Percentiles rank a stretch among this genome's conserved stretches.
Evolutionary conservation across 2,329 filamentous ascomycete genomes (phyloP).

Genomic region (Bipolaris cookei): DNA sequence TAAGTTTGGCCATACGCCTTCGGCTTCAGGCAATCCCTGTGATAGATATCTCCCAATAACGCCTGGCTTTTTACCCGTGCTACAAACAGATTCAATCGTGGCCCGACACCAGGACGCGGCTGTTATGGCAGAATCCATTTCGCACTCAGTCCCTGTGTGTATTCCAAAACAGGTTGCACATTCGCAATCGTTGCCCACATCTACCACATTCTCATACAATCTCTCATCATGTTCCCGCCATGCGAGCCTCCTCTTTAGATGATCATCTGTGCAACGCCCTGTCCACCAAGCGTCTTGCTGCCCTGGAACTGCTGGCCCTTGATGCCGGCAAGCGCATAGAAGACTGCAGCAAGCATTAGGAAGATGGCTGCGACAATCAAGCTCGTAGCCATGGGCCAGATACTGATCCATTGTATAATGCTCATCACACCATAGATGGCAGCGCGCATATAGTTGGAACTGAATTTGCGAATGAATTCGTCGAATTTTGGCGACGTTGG

Average conservation of each 20-base stretch:
- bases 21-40: constrained; percentile 9
- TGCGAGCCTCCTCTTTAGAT: constrained; percentile 56
- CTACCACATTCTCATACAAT: neutral
- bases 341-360: constrained; percentile 75
- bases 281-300: constrained; percentile 94
- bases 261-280: constrained; percentile 97
- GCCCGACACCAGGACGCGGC: neutral
- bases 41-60: constrained; percentile 27
- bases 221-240: neutral
- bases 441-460: constrained; percentile 96
- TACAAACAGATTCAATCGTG: constrained; percentile 28
- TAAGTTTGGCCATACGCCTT: constrained; percentile 7
- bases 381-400: constrained; percentile 68
- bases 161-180: constrained; percentile 5
- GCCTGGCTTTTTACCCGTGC: constrained; percentile 39
- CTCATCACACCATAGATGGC: constrained; percentile 84
- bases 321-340: constrained; percentile 79
- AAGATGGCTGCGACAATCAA: constrained; percentile 87
- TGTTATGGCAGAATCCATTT: constrained; percentile 7
- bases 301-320: constrained; percentile 87
- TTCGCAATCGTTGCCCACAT: constrained; percentile 4
- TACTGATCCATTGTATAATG: constrained; percentile 81
- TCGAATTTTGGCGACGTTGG: constrained; percentile 93
- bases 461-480: constrained; percentile 84
- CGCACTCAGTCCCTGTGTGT: neutral